Percentiles rank a stretch among this genome's conserved stretches.
Conservation (phyloP, 2,329 filamentous ascomycete genomes). For the Xylaria sp. region DNA sequence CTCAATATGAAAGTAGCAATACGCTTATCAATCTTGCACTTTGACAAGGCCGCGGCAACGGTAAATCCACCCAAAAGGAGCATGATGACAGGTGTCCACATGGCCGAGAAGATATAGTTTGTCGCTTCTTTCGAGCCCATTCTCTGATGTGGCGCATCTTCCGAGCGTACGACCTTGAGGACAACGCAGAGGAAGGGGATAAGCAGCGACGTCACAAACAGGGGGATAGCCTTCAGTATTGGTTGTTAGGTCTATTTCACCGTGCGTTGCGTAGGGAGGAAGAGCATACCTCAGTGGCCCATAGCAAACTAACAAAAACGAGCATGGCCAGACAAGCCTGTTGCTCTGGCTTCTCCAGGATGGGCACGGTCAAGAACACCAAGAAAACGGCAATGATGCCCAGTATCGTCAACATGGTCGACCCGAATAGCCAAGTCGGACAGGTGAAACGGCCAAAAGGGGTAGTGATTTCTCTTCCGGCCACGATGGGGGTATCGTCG, state of each 20-base stretch:
- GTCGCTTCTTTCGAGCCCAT: constrained; percentile 85
- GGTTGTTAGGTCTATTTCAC: constrained; percentile 23
- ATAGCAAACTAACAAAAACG: constrained; percentile 91
- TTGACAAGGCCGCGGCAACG: constrained; percentile 92
- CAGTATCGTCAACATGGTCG: constrained; percentile 81
- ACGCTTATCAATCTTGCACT: constrained; percentile 97
- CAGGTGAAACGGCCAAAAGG: constrained; percentile 81
- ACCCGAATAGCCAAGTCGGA: constrained; percentile 85
- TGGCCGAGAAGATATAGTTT: constrained; percentile 86
- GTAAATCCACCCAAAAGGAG: constrained; percentile 95
- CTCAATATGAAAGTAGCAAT: constrained; percentile 96
- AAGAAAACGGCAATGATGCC: constrained; percentile 78
- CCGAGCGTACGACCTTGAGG: constrained; percentile 83
- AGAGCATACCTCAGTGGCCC: constrained; percentile 86
- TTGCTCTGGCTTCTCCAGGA: constrained; percentile 88
- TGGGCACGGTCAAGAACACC: constrained; percentile 77
- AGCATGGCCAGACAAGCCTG: constrained; percentile 96
- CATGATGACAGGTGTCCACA: constrained; percentile 99
- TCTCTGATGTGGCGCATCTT: constrained; percentile 73
- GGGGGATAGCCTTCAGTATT: constrained; percentile 78
- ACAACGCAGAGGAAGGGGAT: constrained; percentile 95
- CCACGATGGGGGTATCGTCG: constrained; percentile 74
- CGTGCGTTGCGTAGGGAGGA: not conserved
- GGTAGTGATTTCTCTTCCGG: constrained; percentile 77
- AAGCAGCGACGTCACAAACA: constrained; percentile 94